Evolutionary conservation across 1,284 basidiomycete genomes (phyloP), one percentile per base, ranked within the genome.

Genomic region (Cutaneotrichosporon arboriforme): DNA sequence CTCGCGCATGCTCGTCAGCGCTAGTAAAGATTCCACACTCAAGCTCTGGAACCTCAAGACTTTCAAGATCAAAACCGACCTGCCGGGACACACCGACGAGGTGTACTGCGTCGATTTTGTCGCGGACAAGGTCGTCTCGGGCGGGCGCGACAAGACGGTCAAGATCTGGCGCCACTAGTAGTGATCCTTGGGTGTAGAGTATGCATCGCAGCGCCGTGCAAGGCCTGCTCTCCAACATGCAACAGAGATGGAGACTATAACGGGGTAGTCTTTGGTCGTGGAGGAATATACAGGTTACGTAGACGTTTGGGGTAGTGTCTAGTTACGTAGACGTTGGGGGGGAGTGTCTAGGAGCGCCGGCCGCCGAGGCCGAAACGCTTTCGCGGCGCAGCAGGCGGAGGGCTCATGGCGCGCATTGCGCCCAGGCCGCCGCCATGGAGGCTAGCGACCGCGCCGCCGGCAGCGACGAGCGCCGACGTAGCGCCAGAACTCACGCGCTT

Each of bases 51-150:
- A 94, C 72, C 78, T 96, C 55, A 91, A 90, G 72, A 93, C 90
- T 15, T 90, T 89, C 76, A 96, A 96, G 75, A 85, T 97, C 61
- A 86, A 90, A 66, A 84, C 83, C 3, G 94, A 98, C 72, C 81
- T 98, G 21, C 90, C 93, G 0, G 96, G 94, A 3, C 96, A 98
- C 69, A 88, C 87, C 0, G 94, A 98, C 67, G 96, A 98, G 73
- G 94, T 98, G 22, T 97, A 97, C 77, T 98, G 94, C 68, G 94
- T 98, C 18, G 92, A 96, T 72, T 96, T 94, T 69, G 90, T 96
- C 1, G 94, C 92, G 1, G 94, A 98, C 77, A 97, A 97, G 74
- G 83, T 97, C 31, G 92, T 97, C 57, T 94, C 90, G 70, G 96
- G 93, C 13, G 94, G 96, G 0, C 70, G 80, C 45, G 82, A 83